Conservation (phyloP, 2,329 filamentous ascomycete species). For the Penicillium sp. region DNA sequence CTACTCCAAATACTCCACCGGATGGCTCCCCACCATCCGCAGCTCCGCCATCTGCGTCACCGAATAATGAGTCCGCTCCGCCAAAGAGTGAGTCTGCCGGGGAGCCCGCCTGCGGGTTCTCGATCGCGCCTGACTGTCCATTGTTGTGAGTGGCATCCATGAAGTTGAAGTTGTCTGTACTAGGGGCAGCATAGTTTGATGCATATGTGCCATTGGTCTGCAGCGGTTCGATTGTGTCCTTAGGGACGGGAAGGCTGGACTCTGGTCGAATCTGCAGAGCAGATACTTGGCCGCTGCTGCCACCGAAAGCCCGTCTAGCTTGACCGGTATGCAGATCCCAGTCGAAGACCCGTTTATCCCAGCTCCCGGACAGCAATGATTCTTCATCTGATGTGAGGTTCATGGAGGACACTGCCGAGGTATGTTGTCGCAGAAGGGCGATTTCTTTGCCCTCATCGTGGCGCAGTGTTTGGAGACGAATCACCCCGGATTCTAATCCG, state of each 20-base stretch:
- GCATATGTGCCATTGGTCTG: slow-evolving; percentile 65
- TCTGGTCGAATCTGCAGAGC: slow-evolving; percentile 81
- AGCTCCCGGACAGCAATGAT: slow-evolving; percentile 85
- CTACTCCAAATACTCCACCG: slow-evolving; percentile 66
- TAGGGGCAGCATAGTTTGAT: slow-evolving; percentile 67
- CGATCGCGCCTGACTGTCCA: slow-evolving; percentile 38
- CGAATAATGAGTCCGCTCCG: slow-evolving; percentile 84
- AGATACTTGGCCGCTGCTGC: slow-evolving; percentile 78
- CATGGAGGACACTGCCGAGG: slow-evolving; percentile 86
- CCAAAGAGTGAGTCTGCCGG: slow-evolving; percentile 81
- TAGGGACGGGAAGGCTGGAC: slow-evolving; percentile 71
- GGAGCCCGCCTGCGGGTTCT: slow-evolving; percentile 59
- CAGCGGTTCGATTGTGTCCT: slow-evolving; percentile 58
- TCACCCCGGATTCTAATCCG: slow-evolving; percentile 83
- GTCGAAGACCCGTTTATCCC: slow-evolving; percentile 91
- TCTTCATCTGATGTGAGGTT: slow-evolving; percentile 79
- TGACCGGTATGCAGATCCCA: slow-evolving; percentile 92
- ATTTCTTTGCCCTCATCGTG: slow-evolving; percentile 95
- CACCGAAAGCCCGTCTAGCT: slow-evolving; percentile 70
- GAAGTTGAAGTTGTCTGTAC: slow-evolving; percentile 53
- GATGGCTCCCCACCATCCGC: slow-evolving; percentile 47
- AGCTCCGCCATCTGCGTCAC: slow-evolving; percentile 65
- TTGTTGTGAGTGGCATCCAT: slow-evolving; percentile 39
- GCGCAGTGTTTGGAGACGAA: slow-evolving; percentile 88
- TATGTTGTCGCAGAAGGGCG: slow-evolving; percentile 74